Base-by-base conservation (phyloP, 1,284 basidiomycete species). In the Ustilago hordei region DNA sequence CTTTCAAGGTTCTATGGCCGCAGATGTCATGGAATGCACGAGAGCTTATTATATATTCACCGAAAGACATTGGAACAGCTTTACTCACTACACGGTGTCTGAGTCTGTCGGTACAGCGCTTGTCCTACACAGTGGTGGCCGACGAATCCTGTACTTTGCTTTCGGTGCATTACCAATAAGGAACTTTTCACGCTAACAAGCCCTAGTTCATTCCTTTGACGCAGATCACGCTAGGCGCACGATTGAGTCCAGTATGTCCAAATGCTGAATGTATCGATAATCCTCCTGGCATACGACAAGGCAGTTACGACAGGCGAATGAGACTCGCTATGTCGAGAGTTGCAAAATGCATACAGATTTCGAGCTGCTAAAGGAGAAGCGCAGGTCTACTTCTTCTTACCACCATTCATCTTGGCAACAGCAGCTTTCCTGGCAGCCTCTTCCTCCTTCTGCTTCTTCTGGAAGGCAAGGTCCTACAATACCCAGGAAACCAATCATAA, bases 1-100 rank as follows among this genome's bases (percentile, higher is more conserved):
- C 89, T 91, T 91, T 91, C 90, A 89, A 88, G 89, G 90, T 91
- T 90, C 90, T 91, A 91, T 91, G 90, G 90, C 90, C 90, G 89
- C 91, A 90, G 90, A 91, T 91, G 69, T 23, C 19, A 58, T 3
- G 3, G 3, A 28, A 28, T 28, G 23, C 23, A 28, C 23, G 3
- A 28, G 23, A 28, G 3, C 23, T 3, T 28, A 0, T 28, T 28
- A 28, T 28, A 28, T 28, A 28, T 28, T 28, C 23, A 0, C 23
- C 23, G 2, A 28, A 3, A 3, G 23, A 28, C 23, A 28, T 28
- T 28, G 23, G 23, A 3, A 28, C 23, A 28, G 23, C 23, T 28
- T 28, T 28, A 28, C 23, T 3, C 23, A 28, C 23, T 28, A 28
- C 23, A 28, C 3, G 23, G 3, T 28, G 23, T 28, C 23, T 28